A percentile compares a stretch with the other conserved stretches of the same genome.
phyloP scores from a whole-genome alignment of 306 rosid genomes.

The Urtica urens region DNA sequence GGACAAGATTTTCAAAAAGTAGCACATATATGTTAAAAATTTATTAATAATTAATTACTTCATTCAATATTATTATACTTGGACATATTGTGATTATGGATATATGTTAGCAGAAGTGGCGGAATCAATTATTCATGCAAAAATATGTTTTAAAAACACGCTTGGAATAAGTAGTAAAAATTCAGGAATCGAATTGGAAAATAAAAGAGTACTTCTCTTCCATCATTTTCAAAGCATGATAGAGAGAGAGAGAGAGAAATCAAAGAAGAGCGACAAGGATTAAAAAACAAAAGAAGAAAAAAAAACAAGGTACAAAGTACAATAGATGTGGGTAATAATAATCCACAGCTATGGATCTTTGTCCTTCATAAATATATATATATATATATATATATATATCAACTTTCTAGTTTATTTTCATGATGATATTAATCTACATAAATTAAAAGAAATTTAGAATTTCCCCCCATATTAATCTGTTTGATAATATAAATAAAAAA shows the following conservation, averaged over 20 bases:
- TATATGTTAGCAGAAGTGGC: conserved; percentile 16
- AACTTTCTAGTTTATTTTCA: background rate
- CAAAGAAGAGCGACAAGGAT: too few relatives aligned
- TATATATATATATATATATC: conserved; percentile 15
- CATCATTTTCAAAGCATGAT: conserved; percentile 40
- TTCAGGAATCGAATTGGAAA: background rate
- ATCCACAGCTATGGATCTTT: conserved; percentile 27
- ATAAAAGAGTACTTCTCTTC: background rate
- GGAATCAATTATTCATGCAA: conserved; percentile 41
- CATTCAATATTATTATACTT: conserved; percentile 14
- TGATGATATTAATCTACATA: background rate
- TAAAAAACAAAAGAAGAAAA: conserved; percentile 8
- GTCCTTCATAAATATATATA: conserved; percentile 20
- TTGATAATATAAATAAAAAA: background rate
- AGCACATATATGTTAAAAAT: conserved; percentile 14
- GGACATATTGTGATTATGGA: background rate
- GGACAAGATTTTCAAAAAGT: conserved; percentile 42
- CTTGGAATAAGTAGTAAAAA: conserved; percentile 18
- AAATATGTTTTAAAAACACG: conserved; percentile 18
- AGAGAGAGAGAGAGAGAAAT: conserved; percentile 4
- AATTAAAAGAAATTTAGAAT: background rate
- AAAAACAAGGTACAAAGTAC: conserved; percentile 7
- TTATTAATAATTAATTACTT: conserved; percentile 5
- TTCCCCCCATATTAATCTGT: background rate
- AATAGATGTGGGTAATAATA: conserved; percentile 7